Conservation (phyloP, 352 stramenopile species). For the Globisporangium yorkense region DNA sequence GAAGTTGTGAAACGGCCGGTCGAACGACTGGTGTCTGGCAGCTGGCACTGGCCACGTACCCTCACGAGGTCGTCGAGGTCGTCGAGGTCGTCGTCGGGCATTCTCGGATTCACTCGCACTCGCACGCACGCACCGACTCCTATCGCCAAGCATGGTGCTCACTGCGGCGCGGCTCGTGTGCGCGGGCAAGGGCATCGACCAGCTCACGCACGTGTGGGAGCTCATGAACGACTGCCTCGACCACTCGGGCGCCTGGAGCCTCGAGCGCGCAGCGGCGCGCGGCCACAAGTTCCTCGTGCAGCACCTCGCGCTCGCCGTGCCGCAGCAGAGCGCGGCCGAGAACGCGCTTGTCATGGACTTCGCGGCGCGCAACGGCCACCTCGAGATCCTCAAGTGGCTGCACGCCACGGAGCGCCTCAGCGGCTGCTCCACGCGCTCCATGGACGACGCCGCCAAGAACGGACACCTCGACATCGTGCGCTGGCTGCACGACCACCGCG, state of each 20-base stretch:
- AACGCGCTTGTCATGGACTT: constrained; percentile 72
- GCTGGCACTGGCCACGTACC: constrained; percentile 11
- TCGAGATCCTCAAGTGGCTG: constrained; percentile 63
- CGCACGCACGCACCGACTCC: neutral
- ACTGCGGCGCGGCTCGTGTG: constrained; percentile 49
- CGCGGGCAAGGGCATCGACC: constrained; percentile 26
- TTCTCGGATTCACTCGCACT: constrained; percentile 7
- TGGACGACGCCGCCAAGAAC: constrained; percentile 59
- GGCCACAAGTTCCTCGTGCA: constrained; percentile 66
- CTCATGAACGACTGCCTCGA: constrained; percentile 43
- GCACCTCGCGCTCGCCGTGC: constrained; percentile 38
- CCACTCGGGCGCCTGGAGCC: constrained; percentile 48
- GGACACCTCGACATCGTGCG: constrained; percentile 40
- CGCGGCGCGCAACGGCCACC: constrained; percentile 51
- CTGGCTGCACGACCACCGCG: constrained; percentile 53
- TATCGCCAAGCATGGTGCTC: constrained; percentile 32
- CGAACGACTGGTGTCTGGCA: constrained; percentile 4
- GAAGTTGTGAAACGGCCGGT: no score
- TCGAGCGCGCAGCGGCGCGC: constrained; percentile 51
- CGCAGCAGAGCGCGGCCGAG: constrained; percentile 18
- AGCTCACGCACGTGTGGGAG: constrained; percentile 57
- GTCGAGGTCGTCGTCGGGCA: neutral
- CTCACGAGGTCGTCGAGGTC: no score
- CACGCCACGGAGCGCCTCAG: constrained; percentile 37
- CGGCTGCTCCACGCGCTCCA: constrained; percentile 46